Evolutionary conservation across 805 yeast genomes (phyloP).

Genomic region (Saccharomycopsis sp.): DNA sequence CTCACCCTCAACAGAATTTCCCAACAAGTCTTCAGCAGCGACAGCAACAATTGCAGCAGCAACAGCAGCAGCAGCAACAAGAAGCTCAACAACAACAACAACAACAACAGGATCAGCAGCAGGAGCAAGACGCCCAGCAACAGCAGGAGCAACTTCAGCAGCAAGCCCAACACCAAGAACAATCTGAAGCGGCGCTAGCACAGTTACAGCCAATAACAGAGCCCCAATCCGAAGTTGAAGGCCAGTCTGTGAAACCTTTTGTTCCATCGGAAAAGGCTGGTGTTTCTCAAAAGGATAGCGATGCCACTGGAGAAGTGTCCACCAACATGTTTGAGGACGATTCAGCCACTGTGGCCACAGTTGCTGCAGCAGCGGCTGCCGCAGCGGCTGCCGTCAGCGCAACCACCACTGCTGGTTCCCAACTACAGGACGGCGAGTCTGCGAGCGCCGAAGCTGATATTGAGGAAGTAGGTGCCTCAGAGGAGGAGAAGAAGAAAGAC

Average conservation of each 20-base stretch:
- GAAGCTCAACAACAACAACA: too few species aligned
- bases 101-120: too few species aligned
- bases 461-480: too few species aligned
- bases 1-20: neutral
- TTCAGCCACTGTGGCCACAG: slow-evolving; percentile 5
- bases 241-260: neutral
- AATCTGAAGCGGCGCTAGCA: neutral
- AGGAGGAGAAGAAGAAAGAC: slow-evolving; percentile 4
- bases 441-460: too few species aligned
- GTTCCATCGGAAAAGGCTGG: neutral
- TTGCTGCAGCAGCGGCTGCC: slow-evolving; percentile 10
- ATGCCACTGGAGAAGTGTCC: neutral
- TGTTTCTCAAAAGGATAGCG: neutral
- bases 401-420: too few species aligned
- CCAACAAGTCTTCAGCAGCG: too few species aligned
- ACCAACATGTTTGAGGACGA: slow-evolving; percentile 1
- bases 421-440: too few species aligned
- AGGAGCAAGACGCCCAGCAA: too few species aligned
- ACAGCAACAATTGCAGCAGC: too few species aligned
- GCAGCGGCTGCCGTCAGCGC: slow-evolving; percentile 9
- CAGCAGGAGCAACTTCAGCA: too few species aligned
- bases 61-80: too few species aligned
- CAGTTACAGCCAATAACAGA: neutral
- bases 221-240: neutral
- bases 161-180: too few species aligned